Evolutionary conservation across 169 alveolate species (phyloP).

Genomic region (Eimeria acervulina): DNA sequence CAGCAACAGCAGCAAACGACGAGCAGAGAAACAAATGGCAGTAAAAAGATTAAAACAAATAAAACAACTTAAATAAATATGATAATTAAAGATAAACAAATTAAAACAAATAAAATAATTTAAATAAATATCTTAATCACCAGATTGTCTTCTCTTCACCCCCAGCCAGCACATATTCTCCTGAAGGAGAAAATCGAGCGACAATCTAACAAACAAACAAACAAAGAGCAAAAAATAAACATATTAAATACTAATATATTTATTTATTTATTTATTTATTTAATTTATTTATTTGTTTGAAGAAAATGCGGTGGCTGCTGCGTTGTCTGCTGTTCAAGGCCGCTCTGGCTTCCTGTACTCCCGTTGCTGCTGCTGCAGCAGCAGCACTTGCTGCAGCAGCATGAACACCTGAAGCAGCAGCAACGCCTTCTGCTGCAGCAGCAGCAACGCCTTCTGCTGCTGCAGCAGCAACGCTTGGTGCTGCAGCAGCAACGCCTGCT

Average conservation of each 20-base stretch:
- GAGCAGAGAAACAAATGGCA: no score
- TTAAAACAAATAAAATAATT: neutral
- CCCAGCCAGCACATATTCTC: constrained; percentile 51
- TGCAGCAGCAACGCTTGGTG: no score
- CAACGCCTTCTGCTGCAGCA: no score
- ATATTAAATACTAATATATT: neutral
- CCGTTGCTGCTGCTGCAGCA: constrained; percentile 15
- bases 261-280: neutral
- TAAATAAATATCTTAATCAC: neutral
- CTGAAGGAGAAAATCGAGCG: constrained; percentile 78
- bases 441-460: no score
- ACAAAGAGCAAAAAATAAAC: no score
- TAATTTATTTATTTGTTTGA: no score
- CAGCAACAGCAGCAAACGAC: no score
- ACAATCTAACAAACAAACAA: constrained; percentile 72
- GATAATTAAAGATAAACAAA: neutral
- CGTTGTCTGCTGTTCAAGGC: neutral
- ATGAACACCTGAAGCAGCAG: no score
- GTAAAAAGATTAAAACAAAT: no score
- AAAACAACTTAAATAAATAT: no score
- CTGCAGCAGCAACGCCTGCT: no score
- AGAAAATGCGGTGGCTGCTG: no score
- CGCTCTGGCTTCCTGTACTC: neutral
- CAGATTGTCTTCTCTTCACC: constrained; percentile 56
- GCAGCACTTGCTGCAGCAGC: neutral